A percentile compares a stretch with the other conserved stretches of the same genome.
Conservation (phyloP, 257 asterid species). For the Nicotiana tabacum region DNA sequence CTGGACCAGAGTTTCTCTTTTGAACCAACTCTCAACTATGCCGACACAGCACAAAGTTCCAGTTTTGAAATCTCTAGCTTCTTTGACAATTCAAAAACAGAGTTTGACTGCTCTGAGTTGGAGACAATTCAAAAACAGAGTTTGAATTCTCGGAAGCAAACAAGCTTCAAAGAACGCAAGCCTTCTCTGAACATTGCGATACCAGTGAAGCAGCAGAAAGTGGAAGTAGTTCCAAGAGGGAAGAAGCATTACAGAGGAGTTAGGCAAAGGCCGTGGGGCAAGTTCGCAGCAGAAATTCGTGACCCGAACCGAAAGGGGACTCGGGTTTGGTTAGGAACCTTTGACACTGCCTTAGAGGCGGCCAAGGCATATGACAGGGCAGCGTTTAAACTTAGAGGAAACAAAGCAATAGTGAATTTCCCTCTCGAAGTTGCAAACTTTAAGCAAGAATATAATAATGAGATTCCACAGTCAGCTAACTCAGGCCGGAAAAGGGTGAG, state of each 20-base stretch:
- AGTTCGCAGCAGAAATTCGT: constrained; percentile 71
- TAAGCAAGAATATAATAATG: constrained; percentile 9
- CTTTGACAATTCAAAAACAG: background rate
- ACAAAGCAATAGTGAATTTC: constrained; percentile 63
- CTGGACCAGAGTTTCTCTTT: background rate
- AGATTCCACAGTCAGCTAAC: background rate
- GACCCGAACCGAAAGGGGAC: constrained; percentile 67
- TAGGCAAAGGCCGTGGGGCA: constrained; percentile 69
- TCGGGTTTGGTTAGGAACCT: constrained; percentile 74
- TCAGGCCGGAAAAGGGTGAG: constrained; percentile 49
- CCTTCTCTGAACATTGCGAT: constrained; percentile 62
- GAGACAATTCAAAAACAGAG: too few relatives aligned
- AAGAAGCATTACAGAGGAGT: constrained; percentile 59
- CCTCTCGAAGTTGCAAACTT: constrained; percentile 66
- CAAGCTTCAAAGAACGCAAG: constrained; percentile 34
- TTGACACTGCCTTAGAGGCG: constrained; percentile 62
- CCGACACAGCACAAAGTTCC: constrained; percentile 4
- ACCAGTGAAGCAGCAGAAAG: constrained; percentile 22
- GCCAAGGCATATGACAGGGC: constrained; percentile 73
- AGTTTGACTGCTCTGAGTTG: too few relatives aligned
- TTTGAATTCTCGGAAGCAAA: background rate
- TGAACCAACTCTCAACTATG: background rate
- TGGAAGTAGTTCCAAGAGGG: constrained; percentile 13
- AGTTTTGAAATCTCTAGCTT: constrained; percentile 2
- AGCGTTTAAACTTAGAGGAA: constrained; percentile 63